phyloP scores from a whole-genome alignment of 345 rosid species.

The Toxicodendron radicans region DNA sequence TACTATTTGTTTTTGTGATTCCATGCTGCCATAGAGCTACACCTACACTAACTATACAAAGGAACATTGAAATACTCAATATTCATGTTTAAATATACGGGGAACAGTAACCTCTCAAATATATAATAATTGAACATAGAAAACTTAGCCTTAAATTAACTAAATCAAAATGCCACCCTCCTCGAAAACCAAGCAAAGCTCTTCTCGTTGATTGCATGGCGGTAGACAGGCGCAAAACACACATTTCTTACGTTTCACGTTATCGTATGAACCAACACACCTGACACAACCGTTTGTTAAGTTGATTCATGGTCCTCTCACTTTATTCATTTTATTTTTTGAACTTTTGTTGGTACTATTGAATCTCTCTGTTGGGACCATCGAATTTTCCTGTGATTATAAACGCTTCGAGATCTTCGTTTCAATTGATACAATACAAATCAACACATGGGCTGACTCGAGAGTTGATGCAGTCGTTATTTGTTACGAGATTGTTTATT shows the following conservation, averaged over 20 bases:
- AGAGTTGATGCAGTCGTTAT: slow-evolving; percentile 31
- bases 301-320: neutral
- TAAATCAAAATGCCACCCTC: neutral
- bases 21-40: neutral
- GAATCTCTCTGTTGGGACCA: slow-evolving; percentile 22
- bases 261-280: slow-evolving; percentile 14
- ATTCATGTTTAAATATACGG: neutral
- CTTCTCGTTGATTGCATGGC: slow-evolving; percentile 46
- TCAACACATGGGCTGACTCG: slow-evolving; percentile 49
- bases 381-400: neutral
- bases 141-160: neutral
- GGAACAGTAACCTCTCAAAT: slow-evolving; percentile 1
- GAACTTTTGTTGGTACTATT: neutral
- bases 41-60: neutral
- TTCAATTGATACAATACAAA: slow-evolving; percentile 12
- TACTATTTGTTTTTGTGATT: neutral
- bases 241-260: slow-evolving; percentile 52
- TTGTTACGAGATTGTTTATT: neutral
- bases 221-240: slow-evolving; percentile 76
- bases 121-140: neutral
- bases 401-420: slow-evolving; percentile 35
- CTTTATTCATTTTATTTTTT: neutral
- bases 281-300: neutral
- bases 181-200: slow-evolving; percentile 16
- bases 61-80: neutral